Percentiles rank a stretch among this genome's conserved stretches.
Conservation (phyloP, 192 early-diverging fungal genomes). For the Pilobolus umbonatus region DNA sequence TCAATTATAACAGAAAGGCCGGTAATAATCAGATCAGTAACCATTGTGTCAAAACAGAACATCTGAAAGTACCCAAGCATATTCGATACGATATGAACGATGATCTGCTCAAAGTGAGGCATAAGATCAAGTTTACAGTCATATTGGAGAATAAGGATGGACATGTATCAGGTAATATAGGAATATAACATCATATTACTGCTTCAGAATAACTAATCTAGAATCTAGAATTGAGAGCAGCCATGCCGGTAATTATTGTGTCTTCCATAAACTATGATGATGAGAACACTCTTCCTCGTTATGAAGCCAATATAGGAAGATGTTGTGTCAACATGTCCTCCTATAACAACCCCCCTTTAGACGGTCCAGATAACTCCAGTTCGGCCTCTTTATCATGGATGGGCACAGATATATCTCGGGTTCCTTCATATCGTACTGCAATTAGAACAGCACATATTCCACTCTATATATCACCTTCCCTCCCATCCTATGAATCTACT, state of each 20-base stretch:
- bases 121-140: constrained; percentile 33
- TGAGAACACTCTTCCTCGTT: constrained; percentile 17
- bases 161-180: constrained; percentile 29
- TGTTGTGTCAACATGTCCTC: no score
- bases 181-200: background rate
- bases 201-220: background rate
- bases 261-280: constrained; percentile 8
- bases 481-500: constrained; percentile 28
- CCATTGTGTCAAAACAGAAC: constrained; percentile 9
- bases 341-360: no score
- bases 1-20: constrained; percentile 9
- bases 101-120: constrained; percentile 28
- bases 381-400: constrained; percentile 12
- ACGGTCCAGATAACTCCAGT: background rate
- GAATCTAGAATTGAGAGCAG: constrained; percentile 28
- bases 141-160: constrained; percentile 30
- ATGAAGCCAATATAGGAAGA: constrained; percentile 19
- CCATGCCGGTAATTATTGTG: constrained; percentile 29
- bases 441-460: constrained; percentile 13
- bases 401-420: constrained; percentile 22
- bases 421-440: constrained; percentile 29
- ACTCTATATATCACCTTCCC: background rate
- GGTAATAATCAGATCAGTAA: background rate
- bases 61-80: constrained; percentile 5
- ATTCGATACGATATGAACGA: constrained; percentile 20